These are phyloP conservation scores for Tylopilus sp. DNA, from an alignment of 768 basidiomycete species.

Conservation along the genomic window DNA sequence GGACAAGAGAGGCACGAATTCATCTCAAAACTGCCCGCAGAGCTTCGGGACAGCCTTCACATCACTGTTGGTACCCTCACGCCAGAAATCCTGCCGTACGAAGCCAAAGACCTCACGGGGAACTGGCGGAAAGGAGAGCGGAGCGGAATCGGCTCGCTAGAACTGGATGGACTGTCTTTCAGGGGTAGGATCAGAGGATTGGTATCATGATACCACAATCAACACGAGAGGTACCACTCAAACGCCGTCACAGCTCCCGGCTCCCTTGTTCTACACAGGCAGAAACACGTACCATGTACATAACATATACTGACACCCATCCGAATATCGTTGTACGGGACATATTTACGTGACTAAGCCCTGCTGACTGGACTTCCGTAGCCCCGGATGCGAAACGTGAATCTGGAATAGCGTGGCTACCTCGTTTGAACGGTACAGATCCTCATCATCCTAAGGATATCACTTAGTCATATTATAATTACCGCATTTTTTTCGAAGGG, in stretches of 20 bases:
- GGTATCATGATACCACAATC: conserved; percentile 1
- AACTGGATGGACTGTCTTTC: conserved; percentile 25
- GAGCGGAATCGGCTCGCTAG: conserved; percentile 26
- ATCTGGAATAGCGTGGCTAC: too few relatives aligned
- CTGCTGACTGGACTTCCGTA: too few relatives aligned
- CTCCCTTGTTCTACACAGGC: too few relatives aligned
- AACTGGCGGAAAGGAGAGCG: conserved; percentile 42
- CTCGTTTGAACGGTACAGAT: too few relatives aligned
- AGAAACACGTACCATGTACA: too few relatives aligned
- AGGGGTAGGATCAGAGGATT: conserved; percentile 33
- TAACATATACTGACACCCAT: too few relatives aligned
- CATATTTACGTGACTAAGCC: too few relatives aligned
- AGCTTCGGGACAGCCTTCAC: conserved; percentile 58
- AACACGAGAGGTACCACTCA: neutral
- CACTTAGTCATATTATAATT: too few relatives aligned
- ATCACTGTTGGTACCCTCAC: conserved; percentile 80
- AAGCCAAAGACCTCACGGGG: conserved; percentile 66
- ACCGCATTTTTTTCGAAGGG: too few relatives aligned
- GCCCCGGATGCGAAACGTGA: too few relatives aligned
- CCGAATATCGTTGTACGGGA: too few relatives aligned
- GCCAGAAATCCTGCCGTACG: conserved; percentile 53
- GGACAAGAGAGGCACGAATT: conserved; percentile 45
- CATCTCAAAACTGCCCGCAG: conserved; percentile 41
- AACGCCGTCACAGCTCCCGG: neutral
- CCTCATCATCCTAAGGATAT: too few relatives aligned